Base-by-base conservation (phyloP, 352 stramenopile genomes). In the Saprolegnia diclina region DNA sequence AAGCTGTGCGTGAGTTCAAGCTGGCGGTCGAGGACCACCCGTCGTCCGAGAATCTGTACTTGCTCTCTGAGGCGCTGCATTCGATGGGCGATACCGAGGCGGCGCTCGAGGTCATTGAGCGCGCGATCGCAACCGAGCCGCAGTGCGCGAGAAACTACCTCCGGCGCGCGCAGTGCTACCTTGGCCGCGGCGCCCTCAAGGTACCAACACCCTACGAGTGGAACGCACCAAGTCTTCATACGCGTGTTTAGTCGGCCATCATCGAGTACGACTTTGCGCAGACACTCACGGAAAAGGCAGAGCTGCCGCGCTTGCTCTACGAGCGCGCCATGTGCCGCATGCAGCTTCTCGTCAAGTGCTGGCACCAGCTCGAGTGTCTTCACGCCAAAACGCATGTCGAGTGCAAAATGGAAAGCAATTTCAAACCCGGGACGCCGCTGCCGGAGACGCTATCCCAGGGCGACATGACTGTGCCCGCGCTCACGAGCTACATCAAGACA, bases 71-170 rank as follows among this genome's bases (percentile, higher is more conserved):
- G 70, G 88, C 84, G 24, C 67, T 92, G 1, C 84, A 92, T 64
- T 91, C 84, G 13, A 77, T 91, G 61, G 84, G 84, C 19, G 84
- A 92, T 67, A 92, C 84, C 21, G 82, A 89, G 62, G 90, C 89
- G 67, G 89, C 84, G 63, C 63, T 91, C 59, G 77, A 81, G 14
- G 77, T 89, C 56, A 92, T 83, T 56, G 82, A 92, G 10, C 79
- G 82, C 40, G 82, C 89, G 37, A 87, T 92, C 59, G 78, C 54
- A 42, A 64, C 77, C 5, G 84, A 91, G 56, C 84, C 84, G 0
- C 75, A 67, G 19, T 82, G 81, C 67, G 86, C 78, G 68, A 80
- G 79, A 35, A 83, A 82, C 44, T 90, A 92, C 46, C 76, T 83
- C 44, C 81, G 82, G 5, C 78, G 84, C 2, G 82, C 82, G 11